phyloP scores from a whole-genome alignment of 176 grass and related monocot genomes.

The Dendrocalamus sinicus region DNA sequence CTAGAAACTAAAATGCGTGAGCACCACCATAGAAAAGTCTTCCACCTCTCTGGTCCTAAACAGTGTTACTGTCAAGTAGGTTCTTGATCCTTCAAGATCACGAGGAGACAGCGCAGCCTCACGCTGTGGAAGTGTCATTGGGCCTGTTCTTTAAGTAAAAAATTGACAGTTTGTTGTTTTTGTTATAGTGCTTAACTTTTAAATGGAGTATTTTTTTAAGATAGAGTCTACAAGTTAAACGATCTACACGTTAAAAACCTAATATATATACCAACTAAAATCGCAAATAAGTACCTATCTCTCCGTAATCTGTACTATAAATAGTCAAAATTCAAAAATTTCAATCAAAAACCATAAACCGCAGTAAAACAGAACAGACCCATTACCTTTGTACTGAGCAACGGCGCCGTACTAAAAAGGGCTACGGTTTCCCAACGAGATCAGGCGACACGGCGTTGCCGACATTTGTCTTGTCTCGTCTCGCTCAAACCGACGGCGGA shows the following conservation, averaged over 20 bases:
- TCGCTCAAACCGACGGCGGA: not conserved
- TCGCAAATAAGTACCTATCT: no score
- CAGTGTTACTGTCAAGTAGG: not conserved
- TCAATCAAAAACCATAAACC: no score
- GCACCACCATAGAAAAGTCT: not conserved
- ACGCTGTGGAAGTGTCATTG: not conserved
- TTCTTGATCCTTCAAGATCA: not conserved
- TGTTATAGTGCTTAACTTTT: no score
- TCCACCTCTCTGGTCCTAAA: not conserved
- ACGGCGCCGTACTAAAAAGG: not conserved
- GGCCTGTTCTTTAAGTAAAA: no score
- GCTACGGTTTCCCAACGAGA: not conserved
- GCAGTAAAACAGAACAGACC: no score
- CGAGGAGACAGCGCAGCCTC: not conserved
- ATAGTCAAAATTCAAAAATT: no score
- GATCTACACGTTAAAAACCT: no score
- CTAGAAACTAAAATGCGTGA: not conserved
- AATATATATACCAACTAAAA: no score
- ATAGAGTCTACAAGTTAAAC: no score
- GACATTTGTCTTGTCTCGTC: not conserved
- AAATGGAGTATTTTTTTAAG: no score
- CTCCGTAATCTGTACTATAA: no score
- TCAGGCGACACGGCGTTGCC: not conserved
- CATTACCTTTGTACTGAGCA: not conserved
- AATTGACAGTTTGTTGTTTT: no score